Conservation (phyloP, 192 early-diverging fungal genomes). For the Oehlia diaphana region DNA sequence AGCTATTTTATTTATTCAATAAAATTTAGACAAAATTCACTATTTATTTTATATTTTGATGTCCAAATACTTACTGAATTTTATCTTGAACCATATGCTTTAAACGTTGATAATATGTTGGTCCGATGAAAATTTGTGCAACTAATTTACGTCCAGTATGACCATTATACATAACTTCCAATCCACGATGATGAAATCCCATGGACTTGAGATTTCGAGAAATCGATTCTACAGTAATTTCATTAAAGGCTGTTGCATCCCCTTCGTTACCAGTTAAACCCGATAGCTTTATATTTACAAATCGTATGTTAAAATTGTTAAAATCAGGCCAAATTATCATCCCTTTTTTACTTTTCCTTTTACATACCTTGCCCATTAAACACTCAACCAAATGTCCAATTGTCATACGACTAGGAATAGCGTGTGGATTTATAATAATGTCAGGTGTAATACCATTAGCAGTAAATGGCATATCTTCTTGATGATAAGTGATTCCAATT, state of each 20-base stretch:
- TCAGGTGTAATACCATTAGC: constrained; percentile 92
- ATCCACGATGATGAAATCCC: constrained; percentile 94
- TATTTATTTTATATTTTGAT: too few species aligned
- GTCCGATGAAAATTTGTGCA: constrained; percentile 94
- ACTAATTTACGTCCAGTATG: constrained; percentile 95
- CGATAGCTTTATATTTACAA: constrained; percentile 48
- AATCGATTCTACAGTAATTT: constrained; percentile 96
- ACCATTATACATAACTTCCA: constrained; percentile 99
- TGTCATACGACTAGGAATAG: constrained; percentile 99
- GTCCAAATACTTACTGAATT: constrained; percentile 67
- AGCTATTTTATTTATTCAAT: constrained; percentile 31
- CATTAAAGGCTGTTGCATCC: constrained; percentile 97
- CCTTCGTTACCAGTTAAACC: constrained; percentile 92
- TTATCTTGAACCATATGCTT: constrained; percentile 99
- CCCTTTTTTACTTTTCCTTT: too few species aligned
- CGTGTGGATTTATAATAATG: constrained; percentile 98
- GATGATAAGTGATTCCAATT: constrained; percentile 94
- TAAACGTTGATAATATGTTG: constrained; percentile 99
- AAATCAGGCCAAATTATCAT: not conserved
- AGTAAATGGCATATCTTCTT: constrained; percentile 98
- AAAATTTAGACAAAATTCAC: not conserved
- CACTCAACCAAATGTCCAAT: constrained; percentile 99
- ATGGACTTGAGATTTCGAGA: constrained; percentile 69
- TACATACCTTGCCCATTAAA: constrained; percentile 76
- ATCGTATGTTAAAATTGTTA: not conserved